phyloP scores from a whole-genome alignment of 306 rosid genomes.

The Lotus japonicus region DNA sequence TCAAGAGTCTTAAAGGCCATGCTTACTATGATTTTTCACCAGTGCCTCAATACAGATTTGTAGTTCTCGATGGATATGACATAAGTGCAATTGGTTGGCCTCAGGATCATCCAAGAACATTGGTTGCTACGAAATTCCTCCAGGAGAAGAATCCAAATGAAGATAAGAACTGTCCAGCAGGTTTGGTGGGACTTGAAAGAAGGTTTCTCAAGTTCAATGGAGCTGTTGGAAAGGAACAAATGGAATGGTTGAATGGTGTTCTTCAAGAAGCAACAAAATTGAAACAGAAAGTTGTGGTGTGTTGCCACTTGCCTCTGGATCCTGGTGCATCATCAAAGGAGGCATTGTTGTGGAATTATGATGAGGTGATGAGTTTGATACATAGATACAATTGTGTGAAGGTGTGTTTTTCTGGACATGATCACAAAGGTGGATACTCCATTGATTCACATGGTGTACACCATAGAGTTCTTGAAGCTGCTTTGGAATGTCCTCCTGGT shows the following conservation, averaged over 20 bases:
- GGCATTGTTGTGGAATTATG: slow-evolving; percentile 83
- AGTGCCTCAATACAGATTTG: slow-evolving; percentile 54
- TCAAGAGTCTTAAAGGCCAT: slow-evolving; percentile 30
- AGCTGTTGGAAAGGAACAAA: slow-evolving; percentile 75
- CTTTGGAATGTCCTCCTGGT: slow-evolving; percentile 89
- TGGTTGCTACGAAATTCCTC: slow-evolving; percentile 58
- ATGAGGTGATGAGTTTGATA: slow-evolving; percentile 69
- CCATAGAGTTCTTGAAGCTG: slow-evolving; percentile 88
- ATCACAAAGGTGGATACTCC: slow-evolving; percentile 78
- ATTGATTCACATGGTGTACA: slow-evolving; percentile 79
- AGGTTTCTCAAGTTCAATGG: slow-evolving; percentile 95
- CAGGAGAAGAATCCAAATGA: slow-evolving; percentile 64
- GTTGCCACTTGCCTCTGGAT: slow-evolving; percentile 78
- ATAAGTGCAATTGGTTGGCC: slow-evolving; percentile 94
- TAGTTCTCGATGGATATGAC: slow-evolving; percentile 82
- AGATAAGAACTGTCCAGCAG: slow-evolving; percentile 77
- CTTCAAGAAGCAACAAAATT: slow-evolving; percentile 61
- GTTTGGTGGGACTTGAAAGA: slow-evolving; percentile 64
- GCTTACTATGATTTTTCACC: slow-evolving; percentile 90
- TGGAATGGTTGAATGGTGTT: slow-evolving; percentile 62
- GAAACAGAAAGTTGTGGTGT: slow-evolving; percentile 68
- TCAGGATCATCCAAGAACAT: slow-evolving; percentile 53
- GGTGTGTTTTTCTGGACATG: slow-evolving; percentile 76
- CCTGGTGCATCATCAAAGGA: slow-evolving; percentile 50
- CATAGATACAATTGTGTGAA: slow-evolving; percentile 67